Base-by-base conservation (phyloP, 2,329 filamentous ascomycete species). In the Cordyceps javanica region DNA sequence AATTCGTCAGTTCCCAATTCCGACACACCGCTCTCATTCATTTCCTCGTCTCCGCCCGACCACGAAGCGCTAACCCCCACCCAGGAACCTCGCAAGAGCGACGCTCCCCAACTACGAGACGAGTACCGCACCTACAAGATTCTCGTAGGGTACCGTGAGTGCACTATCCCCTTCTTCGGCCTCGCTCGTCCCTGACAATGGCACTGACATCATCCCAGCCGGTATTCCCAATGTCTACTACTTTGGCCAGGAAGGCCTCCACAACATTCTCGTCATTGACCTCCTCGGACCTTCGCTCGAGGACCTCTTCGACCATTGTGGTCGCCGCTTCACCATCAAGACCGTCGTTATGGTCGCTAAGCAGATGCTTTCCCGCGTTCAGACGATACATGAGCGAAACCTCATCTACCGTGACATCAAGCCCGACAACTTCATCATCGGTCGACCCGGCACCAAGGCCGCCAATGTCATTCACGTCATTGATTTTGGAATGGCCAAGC, bases 91-190 rank as follows among this genome's bases (percentile, higher is more conserved):
- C 85, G 94, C 67, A 99, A 99, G 80, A 97, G 93, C 75, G 94
- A 99, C 78, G 94, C 94, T 71, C 94, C 94, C 59, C 94, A 99
- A 74, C 78, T 99, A 65, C 88, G 94, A 74, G 94, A 99, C 82
- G 94, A 99, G 74, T 99, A 99, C 75, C 86, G 94, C 69, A 99
- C 94, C 60, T 99, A 99, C 81, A 99, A 99, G 82, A 97, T 99
- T 68, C 85, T 99, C 65, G 94, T 97, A 64, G 94, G 94, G 72
- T 99, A 94, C 80, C 93, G 94, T 99, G 80, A 89, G 94, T 61
- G 19, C 16, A 19, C n/a, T 14, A 4, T 89, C 59, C 49, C 64
- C 49, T 55, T 59, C 30, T 26, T 6, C 34, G 13, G n/a, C n/a
- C n/a, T n/a, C n/a, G n/a, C n/a, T n/a, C n/a, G n/a, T n/a, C n/a